Evolutionary conservation across 2,329 filamentous ascomycete genomes (phyloP).

Genomic region (Claviceps sp.): DNA sequence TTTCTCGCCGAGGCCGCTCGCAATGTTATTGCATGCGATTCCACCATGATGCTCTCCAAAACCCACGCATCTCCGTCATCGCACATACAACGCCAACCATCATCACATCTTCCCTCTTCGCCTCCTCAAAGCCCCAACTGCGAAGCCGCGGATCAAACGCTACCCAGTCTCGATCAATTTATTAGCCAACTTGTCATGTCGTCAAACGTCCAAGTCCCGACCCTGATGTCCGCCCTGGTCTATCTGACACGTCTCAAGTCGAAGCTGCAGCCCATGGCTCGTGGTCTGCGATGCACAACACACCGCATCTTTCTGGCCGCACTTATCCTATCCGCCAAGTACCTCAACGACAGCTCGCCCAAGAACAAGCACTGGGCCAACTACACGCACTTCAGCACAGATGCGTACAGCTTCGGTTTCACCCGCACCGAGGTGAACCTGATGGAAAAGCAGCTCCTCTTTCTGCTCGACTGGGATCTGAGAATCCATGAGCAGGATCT

Average conservation of each 20-base stretch:
- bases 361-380: constrained; percentile 99
- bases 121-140: constrained; percentile 38
- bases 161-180: constrained; percentile 80
- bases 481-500: constrained; percentile 76
- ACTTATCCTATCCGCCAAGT: constrained; percentile 83
- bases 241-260: constrained; percentile 78
- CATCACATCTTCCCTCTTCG: constrained; percentile 27
- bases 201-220: constrained; percentile 94
- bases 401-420: constrained; percentile 65
- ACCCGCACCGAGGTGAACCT: constrained; percentile 92
- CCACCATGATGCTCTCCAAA: constrained; percentile 37
- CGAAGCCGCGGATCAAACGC: constrained; percentile 34
- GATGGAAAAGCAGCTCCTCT: constrained; percentile 98
- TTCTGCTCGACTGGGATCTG: constrained; percentile 88
- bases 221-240: constrained; percentile 91
- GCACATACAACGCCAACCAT: background rate
- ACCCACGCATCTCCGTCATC: constrained; percentile 6
- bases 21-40: constrained; percentile 71
- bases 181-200: constrained; percentile 82
- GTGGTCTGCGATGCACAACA: constrained; percentile 90
- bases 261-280: constrained; percentile 82
- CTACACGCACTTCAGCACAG: constrained; percentile 68
- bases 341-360: constrained; percentile 93
- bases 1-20: constrained; percentile 63
- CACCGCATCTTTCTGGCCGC: constrained; percentile 94